A percentile compares a stretch with the other conserved stretches of the same genome.
Evolutionary conservation across 2,329 filamentous ascomycete genomes (phyloP).

Genomic region (Thelonectria rubi): DNA sequence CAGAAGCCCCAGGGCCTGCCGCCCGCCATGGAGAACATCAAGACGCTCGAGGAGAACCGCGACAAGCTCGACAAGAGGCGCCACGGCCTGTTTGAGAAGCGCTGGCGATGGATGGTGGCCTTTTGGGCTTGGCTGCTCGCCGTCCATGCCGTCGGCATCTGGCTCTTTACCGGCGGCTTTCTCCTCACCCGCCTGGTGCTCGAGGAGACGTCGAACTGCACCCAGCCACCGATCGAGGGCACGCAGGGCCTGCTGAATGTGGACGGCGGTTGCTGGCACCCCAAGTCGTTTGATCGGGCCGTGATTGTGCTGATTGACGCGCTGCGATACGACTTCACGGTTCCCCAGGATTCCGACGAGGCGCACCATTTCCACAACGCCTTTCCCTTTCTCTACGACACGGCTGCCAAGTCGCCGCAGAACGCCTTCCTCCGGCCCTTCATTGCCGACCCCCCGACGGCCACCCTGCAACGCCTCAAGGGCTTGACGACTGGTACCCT

Average conservation of each 20-base stretch:
- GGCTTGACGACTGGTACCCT: constrained; percentile 94
- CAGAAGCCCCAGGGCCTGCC: constrained; percentile 51
- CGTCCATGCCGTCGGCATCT: constrained; percentile 83
- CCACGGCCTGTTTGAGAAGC: constrained; percentile 59
- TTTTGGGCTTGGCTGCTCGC: constrained; percentile 77
- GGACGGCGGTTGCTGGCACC: constrained; percentile 89
- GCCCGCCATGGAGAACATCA: constrained; percentile 47
- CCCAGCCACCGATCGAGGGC: constrained; percentile 70
- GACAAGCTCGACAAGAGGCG: constrained; percentile 58
- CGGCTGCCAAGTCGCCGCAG: constrained; percentile 74
- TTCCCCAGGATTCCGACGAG: constrained; percentile 66
- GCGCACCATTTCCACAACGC: constrained; percentile 79
- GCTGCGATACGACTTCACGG: constrained; percentile 94
- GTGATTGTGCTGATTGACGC: constrained; percentile 93
- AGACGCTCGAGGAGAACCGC: constrained; percentile 55
- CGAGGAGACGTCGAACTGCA: constrained; percentile 78
- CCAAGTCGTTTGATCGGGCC: constrained; percentile 90
- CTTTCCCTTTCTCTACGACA: constrained; percentile 86
- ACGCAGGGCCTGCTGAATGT: constrained; percentile 52
- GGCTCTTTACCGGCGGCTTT: constrained; percentile 94
- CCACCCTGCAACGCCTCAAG: constrained; percentile 91
- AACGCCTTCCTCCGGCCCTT: constrained; percentile 93
- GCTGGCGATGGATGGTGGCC: constrained; percentile 67
- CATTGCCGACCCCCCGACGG: constrained; percentile 95
- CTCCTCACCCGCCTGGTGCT: constrained; percentile 86